phyloP scores from a whole-genome alignment of 768 basidiomycete species.

The Polyporus arcularius region DNA sequence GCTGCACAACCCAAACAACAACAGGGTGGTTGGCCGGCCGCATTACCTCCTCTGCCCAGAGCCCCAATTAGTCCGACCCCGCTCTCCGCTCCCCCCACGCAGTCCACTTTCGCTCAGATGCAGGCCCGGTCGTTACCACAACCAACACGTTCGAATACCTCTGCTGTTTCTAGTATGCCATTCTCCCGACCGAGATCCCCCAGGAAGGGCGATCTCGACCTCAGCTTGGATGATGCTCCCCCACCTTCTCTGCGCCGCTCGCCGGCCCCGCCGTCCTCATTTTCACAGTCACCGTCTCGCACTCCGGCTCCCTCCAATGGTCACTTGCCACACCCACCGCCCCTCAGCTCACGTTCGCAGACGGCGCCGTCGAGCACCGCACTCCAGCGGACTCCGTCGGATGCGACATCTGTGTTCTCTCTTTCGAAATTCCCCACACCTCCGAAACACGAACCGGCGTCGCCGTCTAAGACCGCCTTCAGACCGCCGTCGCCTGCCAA shows the following conservation, averaged over 20 bases:
- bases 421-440: conserved; percentile 28
- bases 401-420: conserved; percentile 20
- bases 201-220: conserved; percentile 16
- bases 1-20: conserved; percentile 20
- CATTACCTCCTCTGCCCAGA: conserved; percentile 26
- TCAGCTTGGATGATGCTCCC: conserved; percentile 46
- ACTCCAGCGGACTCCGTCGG: conserved; percentile 10
- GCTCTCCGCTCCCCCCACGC: background rate
- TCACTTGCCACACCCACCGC: background rate
- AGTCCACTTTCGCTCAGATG: conserved; percentile 3
- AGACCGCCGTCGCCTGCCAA: conserved; percentile 20
- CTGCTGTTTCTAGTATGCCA: background rate
- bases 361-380: background rate
- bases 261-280: conserved; percentile 27
- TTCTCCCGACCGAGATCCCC: conserved; percentile 10
- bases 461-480: conserved; percentile 1
- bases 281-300: background rate
- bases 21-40: conserved; percentile 23
- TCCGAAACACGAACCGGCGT: conserved; percentile 16
- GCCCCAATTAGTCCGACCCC: conserved; percentile 15
- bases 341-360: background rate
- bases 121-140: conserved; percentile 10
- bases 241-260: conserved; percentile 43
- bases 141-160: conserved; percentile 9
- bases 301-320: background rate